Conservation (phyloP, 129 eudicot species). For the Saussurea involucrata region DNA sequence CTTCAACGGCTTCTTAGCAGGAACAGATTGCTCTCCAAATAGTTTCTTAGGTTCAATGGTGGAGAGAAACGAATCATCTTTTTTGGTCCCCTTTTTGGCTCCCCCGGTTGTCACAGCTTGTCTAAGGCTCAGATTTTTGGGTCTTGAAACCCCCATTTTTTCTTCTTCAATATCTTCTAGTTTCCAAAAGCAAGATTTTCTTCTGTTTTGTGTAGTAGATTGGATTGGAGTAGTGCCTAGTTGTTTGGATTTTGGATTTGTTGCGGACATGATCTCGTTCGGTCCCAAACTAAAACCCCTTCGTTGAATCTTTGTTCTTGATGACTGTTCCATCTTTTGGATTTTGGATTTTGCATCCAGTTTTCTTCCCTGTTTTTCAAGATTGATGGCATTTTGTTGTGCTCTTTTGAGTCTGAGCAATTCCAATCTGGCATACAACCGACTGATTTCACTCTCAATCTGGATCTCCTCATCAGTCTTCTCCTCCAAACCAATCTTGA, state of each 20-base stretch:
- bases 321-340: slow-evolving; percentile 30
- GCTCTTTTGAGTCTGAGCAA: slow-evolving; percentile 54
- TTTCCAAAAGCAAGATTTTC: slow-evolving; percentile 89
- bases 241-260: slow-evolving; percentile 30
- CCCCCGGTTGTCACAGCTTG: slow-evolving; percentile 65
- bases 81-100: slow-evolving; percentile 54
- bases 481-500: slow-evolving; percentile 28
- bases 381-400: slow-evolving; percentile 25
- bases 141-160: slow-evolving; percentile 34
- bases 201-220: slow-evolving; percentile 35
- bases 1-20: slow-evolving; percentile 62
- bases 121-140: slow-evolving; percentile 33
- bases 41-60: slow-evolving; percentile 84
- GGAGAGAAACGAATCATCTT: slow-evolving; percentile 49
- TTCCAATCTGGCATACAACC: slow-evolving; percentile 62
- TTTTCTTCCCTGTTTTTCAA: slow-evolving; percentile 46
- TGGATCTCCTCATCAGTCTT: slow-evolving; percentile 69
- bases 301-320: slow-evolving; percentile 30
- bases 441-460: slow-evolving; percentile 60
- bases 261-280: slow-evolving; percentile 42
- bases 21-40: slow-evolving; percentile 63
- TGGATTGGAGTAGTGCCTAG: slow-evolving; percentile 53
- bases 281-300: slow-evolving; percentile 86
- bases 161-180: slow-evolving; percentile 72
- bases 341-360: slow-evolving; percentile 48